Percentiles rank a stretch among this genome's conserved stretches.
Conservation (phyloP, 331 rosid genomes). For the Prunus yedoensis region DNA sequence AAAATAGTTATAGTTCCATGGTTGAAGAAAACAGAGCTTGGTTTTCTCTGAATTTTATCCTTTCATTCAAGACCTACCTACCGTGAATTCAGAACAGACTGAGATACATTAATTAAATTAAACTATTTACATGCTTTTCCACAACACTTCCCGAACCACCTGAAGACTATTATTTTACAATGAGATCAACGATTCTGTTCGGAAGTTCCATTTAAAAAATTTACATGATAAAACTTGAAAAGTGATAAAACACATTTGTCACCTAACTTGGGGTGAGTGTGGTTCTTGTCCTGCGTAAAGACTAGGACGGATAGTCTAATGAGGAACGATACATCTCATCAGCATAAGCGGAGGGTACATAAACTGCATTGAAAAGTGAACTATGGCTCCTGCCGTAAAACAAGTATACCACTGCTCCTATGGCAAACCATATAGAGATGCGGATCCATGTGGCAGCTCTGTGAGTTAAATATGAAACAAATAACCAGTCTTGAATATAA, state of each 20-base stretch:
- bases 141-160: not conserved
- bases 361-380: constrained; percentile 47
- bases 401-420: constrained; percentile 52
- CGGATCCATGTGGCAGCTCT: constrained; percentile 61
- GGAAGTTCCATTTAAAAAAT: not conserved
- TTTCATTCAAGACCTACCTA: not conserved
- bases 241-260: not conserved
- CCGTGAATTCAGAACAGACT: not conserved
- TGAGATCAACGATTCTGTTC: not conserved
- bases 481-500: constrained; percentile 9
- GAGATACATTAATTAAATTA: not conserved
- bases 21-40: not conserved
- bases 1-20: not conserved
- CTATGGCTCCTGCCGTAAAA: constrained; percentile 59
- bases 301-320: constrained; percentile 31
- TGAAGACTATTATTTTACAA: not conserved
- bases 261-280: not conserved
- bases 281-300: not conserved
- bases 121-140: not conserved
- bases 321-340: constrained; percentile 41
- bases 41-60: not conserved
- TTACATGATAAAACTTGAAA: not conserved
- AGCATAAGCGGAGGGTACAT: constrained; percentile 52
- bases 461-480: constrained; percentile 9
- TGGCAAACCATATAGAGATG: constrained; percentile 48